Evolutionary conservation across 805 yeast genomes (phyloP), one percentile per base, ranked within the genome.

Genomic region (Candida montana): DNA sequence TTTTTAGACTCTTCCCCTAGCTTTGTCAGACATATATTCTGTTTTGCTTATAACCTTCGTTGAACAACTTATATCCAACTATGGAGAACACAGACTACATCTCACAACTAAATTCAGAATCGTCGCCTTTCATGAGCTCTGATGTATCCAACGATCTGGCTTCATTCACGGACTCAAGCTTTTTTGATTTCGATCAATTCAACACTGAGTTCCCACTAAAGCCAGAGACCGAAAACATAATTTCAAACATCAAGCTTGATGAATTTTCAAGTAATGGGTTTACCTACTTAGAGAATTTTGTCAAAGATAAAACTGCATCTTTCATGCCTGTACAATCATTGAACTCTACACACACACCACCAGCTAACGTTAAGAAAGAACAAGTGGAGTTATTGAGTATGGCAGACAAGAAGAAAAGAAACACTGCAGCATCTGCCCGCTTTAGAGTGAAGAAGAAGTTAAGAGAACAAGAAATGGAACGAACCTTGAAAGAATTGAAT

Each of bases 351-450:
- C 24, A 6, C 24, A 6, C 24, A 21, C 9, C 9, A 9, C 24
- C 9, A 6, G 24, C 9, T 21, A 6, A 21, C n/a, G 11, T 6
- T 16, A 15, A 24, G 32, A 33, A 39, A 27, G 7, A 31, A 13
- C 32, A 37, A 31, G 28, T 27, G 24, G 23, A 24, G 24, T 12
- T 5, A 11, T 20, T 17, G 15, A 40, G 30, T 18, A 17, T 35
- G 12, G 33, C 32, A 11, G 39, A 77, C 46, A 79, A 77, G 53
- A 67, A 79, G 47, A 64, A 74, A 43, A 64, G 83, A 47, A 79
- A 78, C 54, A 77, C 85, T 2, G 77, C 79, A 5, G 87, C 87
- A 0, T 71, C 79, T 34, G 85, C 85, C 0, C 61, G 83, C 39
- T 80, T 80, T 59, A 61, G 86, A 49, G 65, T 75, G 33, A 80